Conservation (phyloP, 2,329 filamentous ascomycete species). For the Helotiales sp. region DNA sequence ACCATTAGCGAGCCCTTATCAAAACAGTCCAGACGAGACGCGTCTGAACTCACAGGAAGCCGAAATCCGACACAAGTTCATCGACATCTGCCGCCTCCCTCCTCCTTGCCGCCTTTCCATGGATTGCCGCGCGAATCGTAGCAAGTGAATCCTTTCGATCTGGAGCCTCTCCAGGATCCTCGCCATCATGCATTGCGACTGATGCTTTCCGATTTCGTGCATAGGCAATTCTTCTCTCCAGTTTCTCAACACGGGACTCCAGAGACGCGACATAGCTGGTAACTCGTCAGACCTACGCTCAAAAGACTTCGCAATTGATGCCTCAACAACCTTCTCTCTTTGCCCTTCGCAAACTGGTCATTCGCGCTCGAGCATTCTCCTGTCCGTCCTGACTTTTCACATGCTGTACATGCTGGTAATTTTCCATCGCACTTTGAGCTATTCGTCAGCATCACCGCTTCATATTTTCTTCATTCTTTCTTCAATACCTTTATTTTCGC, state of each 20-base stretch:
- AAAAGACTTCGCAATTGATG: not conserved
- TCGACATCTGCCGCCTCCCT: constrained; percentile 87
- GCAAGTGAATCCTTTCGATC: constrained; percentile 69
- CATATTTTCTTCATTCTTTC: too few relatives aligned
- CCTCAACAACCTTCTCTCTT: constrained; percentile 76
- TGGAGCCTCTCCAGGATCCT: constrained; percentile 50
- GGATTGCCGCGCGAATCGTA: constrained; percentile 64
- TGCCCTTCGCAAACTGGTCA: constrained; percentile 93
- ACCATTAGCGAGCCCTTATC: constrained; percentile 19
- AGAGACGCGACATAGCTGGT: constrained; percentile 87
- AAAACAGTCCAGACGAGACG: not conserved
- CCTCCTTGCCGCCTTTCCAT: constrained; percentile 66
- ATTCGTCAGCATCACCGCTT: constrained; percentile 33
- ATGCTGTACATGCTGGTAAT: constrained; percentile 91
- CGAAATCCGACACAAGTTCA: constrained; percentile 91
- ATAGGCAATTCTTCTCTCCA: constrained; percentile 78
- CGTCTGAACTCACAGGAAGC: constrained; percentile 69
- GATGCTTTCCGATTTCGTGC: constrained; percentile 74
- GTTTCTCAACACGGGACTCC: constrained; percentile 87
- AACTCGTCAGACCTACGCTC: constrained; percentile 27
- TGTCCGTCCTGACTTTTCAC: constrained; percentile 86
- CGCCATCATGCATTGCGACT: constrained; percentile 67
- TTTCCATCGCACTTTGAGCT: constrained; percentile 82
- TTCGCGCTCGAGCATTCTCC: constrained; percentile 92
- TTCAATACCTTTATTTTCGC: constrained; percentile 87